Evolutionary conservation across 2,329 filamentous ascomycete species (phyloP).

Genomic region (Zarea fungicola): DNA sequence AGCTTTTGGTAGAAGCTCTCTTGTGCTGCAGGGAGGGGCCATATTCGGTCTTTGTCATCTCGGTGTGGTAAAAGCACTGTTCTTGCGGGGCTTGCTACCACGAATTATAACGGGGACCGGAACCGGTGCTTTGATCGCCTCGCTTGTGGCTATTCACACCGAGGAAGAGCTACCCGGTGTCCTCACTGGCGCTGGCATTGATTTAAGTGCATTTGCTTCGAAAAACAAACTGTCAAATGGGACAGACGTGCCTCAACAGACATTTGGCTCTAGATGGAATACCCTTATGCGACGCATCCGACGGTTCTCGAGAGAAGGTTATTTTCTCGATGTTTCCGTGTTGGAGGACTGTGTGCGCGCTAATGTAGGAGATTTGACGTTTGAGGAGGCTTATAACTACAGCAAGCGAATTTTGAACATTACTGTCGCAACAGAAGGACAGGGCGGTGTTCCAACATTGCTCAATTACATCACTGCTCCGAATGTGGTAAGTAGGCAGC

Average conservation of each 20-base stretch:
- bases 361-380: slow-evolving; percentile 85
- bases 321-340: slow-evolving; percentile 76
- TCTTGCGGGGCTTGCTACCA: slow-evolving; percentile 73
- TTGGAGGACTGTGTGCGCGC: slow-evolving; percentile 78
- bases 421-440: slow-evolving; percentile 71
- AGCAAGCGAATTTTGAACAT: slow-evolving; percentile 90
- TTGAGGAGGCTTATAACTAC: slow-evolving; percentile 82
- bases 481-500: slow-evolving; percentile 65
- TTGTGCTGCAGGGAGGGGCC: slow-evolving; percentile 83
- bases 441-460: slow-evolving; percentile 72
- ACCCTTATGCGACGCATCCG: slow-evolving; percentile 62
- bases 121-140: slow-evolving; percentile 84
- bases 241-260: slow-evolving; percentile 29
- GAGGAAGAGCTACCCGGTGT: slow-evolving; percentile 77
- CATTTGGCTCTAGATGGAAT: slow-evolving; percentile 40
- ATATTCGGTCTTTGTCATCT: slow-evolving; percentile 90
- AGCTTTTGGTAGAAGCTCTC: slow-evolving; percentile 78
- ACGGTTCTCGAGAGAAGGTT: slow-evolving; percentile 70
- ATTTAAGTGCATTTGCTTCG: slow-evolving; percentile 70
- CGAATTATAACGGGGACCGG: slow-evolving; percentile 89
- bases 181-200: slow-evolving; percentile 72
- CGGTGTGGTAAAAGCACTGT: slow-evolving; percentile 83
- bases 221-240: slow-evolving; percentile 26
- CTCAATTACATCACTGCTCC: slow-evolving; percentile 92
- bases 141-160: slow-evolving; percentile 79